Conservation (phyloP, 2,329 filamentous ascomycete species). For the Alternaria rosae region DNA sequence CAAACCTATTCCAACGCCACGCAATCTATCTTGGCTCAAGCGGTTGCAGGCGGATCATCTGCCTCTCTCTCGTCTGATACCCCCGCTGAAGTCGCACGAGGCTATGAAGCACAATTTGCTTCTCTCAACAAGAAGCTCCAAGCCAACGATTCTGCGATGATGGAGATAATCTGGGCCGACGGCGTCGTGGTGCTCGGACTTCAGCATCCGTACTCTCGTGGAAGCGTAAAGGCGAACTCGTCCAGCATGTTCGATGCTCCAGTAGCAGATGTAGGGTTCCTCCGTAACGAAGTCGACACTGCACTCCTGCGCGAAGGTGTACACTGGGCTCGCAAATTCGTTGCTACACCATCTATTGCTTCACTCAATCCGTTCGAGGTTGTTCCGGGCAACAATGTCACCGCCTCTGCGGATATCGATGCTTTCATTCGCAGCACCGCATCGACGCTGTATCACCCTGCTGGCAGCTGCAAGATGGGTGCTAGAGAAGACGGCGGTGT, state of each 20-base stretch:
- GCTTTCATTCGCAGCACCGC: constrained; percentile 20
- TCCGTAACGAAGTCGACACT: constrained; percentile 34
- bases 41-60: constrained; percentile 21
- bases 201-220: constrained; percentile 36
- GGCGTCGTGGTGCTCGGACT: constrained; percentile 24
- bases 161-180: constrained; percentile 34
- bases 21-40: constrained; percentile 20
- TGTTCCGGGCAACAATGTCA: constrained; percentile 30
- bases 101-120: constrained; percentile 24
- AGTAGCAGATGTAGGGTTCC: constrained; percentile 31
- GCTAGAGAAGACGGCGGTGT: constrained; percentile 37
- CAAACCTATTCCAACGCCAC: constrained; percentile 28
- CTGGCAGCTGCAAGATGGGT: constrained; percentile 37
- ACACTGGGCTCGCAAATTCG: constrained; percentile 25
- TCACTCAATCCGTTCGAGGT: constrained; percentile 30
- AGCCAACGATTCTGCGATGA: constrained; percentile 22
- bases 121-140: constrained; percentile 27
- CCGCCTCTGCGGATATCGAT: constrained; percentile 26
- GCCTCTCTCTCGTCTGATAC: constrained; percentile 22
- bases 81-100: constrained; percentile 25
- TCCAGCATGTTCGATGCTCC: constrained; percentile 33
- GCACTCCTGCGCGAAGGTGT: constrained; percentile 31
- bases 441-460: constrained; percentile 34
- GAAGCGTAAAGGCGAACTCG: constrained; percentile 30
- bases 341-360: constrained; percentile 16